Base-by-base conservation (phyloP, 2,329 filamentous ascomycete genomes). In the Chaetomiaceae sp. region DNA sequence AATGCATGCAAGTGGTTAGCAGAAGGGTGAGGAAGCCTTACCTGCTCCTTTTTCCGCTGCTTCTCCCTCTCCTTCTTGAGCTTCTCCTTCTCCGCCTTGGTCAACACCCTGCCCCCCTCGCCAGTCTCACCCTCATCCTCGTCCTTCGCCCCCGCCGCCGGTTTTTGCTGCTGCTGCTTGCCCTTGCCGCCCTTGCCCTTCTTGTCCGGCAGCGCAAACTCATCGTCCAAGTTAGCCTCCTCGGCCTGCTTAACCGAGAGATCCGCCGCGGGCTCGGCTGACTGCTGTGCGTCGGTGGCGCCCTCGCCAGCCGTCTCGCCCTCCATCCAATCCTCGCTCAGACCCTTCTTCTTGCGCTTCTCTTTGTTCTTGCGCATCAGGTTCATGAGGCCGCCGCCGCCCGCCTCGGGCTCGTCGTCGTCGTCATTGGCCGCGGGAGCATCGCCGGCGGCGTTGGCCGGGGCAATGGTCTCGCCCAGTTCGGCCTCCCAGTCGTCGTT, bases 61-160 rank as follows among this genome's bases (percentile, higher is more conserved):
- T 98, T 98, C 74, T 98, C 93, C 51, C 88, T 83, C 73, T 98
- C 93, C 72, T 96, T 98, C 78, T 91, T 97, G 62, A 91, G 76
- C 69, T 88, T 95, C 67, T 98, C 93, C 73, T 98, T 98, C 72
- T 98, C 90, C 48, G 94, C 93, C 79, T 97, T 98, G 32, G 88
- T 95, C 71, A 97, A 82, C 39, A 97, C 76, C 45, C 82, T 79
- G 36, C 84, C 84, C 49, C 73, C 75, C 7, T 66, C 79, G 10
- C 73, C 75, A 2, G 72, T 75, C 6, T 72, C 75, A 19, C 69
- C 74, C 6, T 61, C 69, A 12, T 69, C 72, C 6, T 62, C 64
- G 8, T 65, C 60, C 34, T 38, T 39, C 15, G 67, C 62, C 68
- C 69, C 61, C 64, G 73, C 61, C 14, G 29, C 29, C 12, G 29